These are phyloP conservation scores for Trichophyton schoenleinii DNA, from an alignment of 2,329 filamentous ascomycete species.

Conservation along the genomic window DNA sequence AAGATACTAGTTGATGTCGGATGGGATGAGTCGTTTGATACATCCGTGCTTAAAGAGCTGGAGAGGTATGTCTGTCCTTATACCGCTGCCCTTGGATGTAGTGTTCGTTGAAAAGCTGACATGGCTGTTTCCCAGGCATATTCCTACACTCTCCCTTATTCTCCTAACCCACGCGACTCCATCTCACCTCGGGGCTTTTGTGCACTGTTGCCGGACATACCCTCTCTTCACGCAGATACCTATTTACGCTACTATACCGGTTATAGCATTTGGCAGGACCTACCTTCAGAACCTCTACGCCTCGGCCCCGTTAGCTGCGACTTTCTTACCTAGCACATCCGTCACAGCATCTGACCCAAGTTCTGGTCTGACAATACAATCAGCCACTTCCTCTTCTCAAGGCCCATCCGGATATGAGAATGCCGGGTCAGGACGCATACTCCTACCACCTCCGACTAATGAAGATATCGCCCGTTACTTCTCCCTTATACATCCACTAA, in stretches of 20 bases:
- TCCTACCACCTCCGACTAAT: conserved; percentile 57
- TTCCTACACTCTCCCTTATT: conserved; percentile 82
- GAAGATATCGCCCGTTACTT: conserved; percentile 93
- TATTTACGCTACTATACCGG: conserved; percentile 84
- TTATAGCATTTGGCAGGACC: conserved; percentile 84
- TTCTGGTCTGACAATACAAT: conserved; percentile 16
- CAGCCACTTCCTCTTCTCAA: conserved; percentile 23
- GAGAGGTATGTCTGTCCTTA: conserved; percentile 55
- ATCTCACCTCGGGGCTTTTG: conserved; percentile 82
- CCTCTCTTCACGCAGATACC: conserved; percentile 85
- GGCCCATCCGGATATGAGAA: conserved; percentile 10
- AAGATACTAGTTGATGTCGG: conserved; percentile 91
- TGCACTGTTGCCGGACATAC: conserved; percentile 93
- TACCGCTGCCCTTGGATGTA: conserved; percentile 7
- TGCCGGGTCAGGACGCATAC: conserved; percentile 32
- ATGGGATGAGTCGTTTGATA: conserved; percentile 88
- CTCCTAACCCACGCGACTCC: conserved; percentile 89
- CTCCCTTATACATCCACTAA: conserved; percentile 75
- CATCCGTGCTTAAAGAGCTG: conserved; percentile 67
- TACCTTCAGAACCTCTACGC: conserved; percentile 85
- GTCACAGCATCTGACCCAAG: conserved; percentile 36
- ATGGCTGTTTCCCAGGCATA: conserved; percentile 46
- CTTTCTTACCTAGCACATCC: conserved; percentile 60
- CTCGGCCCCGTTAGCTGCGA: conserved; percentile 76
- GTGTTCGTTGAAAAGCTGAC: neutral